Base-by-base conservation (phyloP, 2,329 filamentous ascomycete species). In the Neocucurbitaria cava region DNA sequence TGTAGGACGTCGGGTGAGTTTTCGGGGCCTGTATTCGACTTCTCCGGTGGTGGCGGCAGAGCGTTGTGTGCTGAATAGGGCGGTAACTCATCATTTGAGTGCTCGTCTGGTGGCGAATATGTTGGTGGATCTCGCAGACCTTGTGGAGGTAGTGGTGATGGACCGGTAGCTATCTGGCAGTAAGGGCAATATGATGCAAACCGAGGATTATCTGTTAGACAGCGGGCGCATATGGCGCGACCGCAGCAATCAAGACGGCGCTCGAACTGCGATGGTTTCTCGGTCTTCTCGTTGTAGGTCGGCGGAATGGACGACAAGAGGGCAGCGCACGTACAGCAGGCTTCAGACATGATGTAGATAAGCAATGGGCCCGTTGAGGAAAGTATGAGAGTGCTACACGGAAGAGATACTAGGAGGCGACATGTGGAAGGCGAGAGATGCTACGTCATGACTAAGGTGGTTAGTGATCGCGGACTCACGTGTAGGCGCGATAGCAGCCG, bases 101-200 rank as follows among this genome's bases (percentile, higher is more conserved):
- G 59, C 49, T 64, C 56, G 52, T 42, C 69, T 59, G 66, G 80
- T 77, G 78, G 76, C 64, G 76, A 79, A 66, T 92, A 92, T 10
- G 84, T 80, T 1, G 89, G 89, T n/a, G 89, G 88, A 54, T 89
- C 85, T 67, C 82, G 84, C 21, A 91, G 80, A 10, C 88, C 86
- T 75, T 87, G 86, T 17, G 64, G 49, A 1, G 86, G 83, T 43
- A 87, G 80, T 3, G 87, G 74, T 7, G 85, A 85, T 2, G 87
- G 85, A 4, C 76, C 78, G 40, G 79, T 83, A 5, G 87, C 87
- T 63, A 91, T 84, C 75, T 94, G 91, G 72, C 91, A 95, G 74
- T 89, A 94, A 0, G 90, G 90, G 70, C 85, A 87, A 62, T 87
- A 87, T 33, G 80, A 78, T 48, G 83, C 82, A 75, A 91, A 92